These are phyloP conservation scores for Yarrowia deformans DNA, from an alignment of 805 yeast species.

Conservation along the genomic window DNA sequence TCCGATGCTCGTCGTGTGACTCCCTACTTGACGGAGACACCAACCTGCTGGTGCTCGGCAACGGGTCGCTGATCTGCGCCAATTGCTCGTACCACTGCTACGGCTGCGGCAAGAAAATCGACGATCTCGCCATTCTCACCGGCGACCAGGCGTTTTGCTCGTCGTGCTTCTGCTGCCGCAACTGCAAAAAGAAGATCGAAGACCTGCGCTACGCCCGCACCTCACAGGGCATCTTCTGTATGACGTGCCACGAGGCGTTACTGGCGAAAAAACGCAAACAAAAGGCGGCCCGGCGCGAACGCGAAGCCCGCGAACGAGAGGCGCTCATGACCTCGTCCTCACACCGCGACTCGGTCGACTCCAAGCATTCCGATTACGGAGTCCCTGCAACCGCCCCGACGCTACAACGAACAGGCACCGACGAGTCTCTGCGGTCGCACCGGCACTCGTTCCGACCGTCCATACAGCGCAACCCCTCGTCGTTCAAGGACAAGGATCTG, in stretches of 20 bases:
- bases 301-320: constrained; percentile 26
- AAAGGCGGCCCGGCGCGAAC: constrained; percentile 32
- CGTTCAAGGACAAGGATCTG: constrained; percentile 37
- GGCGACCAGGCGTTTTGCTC: constrained; percentile 96
- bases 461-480: constrained; percentile 27
- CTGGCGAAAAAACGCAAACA: constrained; percentile 70
- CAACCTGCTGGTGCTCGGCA: constrained; percentile 89
- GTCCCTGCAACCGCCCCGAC: not conserved
- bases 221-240: constrained; percentile 89
- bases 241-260: constrained; percentile 86
- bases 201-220: constrained; percentile 92
- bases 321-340: not conserved
- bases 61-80: constrained; percentile 88
- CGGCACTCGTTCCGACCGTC: constrained; percentile 18
- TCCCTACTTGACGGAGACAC: constrained; percentile 83
- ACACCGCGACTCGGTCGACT: constrained; percentile 19
- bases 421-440: constrained; percentile 22
- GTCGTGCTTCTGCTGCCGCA: constrained; percentile 85
- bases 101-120: constrained; percentile 84
- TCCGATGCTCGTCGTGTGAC: constrained; percentile 85
- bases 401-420: constrained; percentile 23
- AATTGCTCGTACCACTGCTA: constrained; percentile 92
- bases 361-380: constrained; percentile 16
- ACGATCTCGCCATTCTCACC: constrained; percentile 90
- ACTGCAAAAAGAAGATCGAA: constrained; percentile 84